phyloP scores from a whole-genome alignment of 2,329 filamentous ascomycete genomes.

The Aureobasidium subglaciale region DNA sequence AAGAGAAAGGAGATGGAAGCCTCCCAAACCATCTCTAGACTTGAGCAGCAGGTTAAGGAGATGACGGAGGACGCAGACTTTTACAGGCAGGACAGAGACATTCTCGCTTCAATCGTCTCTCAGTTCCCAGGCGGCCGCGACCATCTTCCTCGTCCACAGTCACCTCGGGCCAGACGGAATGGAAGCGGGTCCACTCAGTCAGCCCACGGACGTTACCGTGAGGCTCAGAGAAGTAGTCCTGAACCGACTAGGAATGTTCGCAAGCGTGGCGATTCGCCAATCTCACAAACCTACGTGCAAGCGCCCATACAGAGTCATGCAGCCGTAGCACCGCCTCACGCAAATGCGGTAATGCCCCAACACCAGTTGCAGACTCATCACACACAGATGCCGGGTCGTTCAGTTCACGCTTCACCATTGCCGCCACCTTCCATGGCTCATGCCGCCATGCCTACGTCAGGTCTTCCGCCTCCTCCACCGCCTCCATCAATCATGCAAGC shows the following conservation, averaged over 20 bases:
- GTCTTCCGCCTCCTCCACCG: slow-evolving; percentile 1
- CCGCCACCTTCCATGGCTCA: neutral
- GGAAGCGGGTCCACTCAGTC: neutral
- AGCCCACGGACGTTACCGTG: neutral
- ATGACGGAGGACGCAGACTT: slow-evolving; percentile 62
- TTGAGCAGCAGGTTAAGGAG: slow-evolving; percentile 64
- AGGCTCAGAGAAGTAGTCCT: neutral
- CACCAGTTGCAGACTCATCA: slow-evolving; percentile 3
- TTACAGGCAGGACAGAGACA: slow-evolving; percentile 66
- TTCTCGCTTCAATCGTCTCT: slow-evolving; percentile 59
- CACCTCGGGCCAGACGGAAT: slow-evolving; percentile 31
- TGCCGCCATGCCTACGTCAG: neutral
- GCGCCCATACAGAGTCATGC: neutral
- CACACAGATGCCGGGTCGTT: neutral
- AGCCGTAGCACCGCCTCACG: neutral
- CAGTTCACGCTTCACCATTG: neutral
- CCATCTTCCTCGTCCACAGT: slow-evolving; percentile 38
- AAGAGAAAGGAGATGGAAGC: slow-evolving; percentile 77
- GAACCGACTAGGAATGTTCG: slow-evolving; percentile 15
- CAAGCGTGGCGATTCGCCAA: slow-evolving; percentile 6
- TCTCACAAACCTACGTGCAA: slow-evolving; percentile 1
- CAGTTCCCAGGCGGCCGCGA: slow-evolving; percentile 48
- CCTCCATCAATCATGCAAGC: slow-evolving; percentile 25
- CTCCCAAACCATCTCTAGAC: slow-evolving; percentile 58
- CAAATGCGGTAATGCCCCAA: neutral